Evolutionary conservation across 129 eudicot genomes (phyloP).

Genomic region (Flaveria ramosissima): DNA sequence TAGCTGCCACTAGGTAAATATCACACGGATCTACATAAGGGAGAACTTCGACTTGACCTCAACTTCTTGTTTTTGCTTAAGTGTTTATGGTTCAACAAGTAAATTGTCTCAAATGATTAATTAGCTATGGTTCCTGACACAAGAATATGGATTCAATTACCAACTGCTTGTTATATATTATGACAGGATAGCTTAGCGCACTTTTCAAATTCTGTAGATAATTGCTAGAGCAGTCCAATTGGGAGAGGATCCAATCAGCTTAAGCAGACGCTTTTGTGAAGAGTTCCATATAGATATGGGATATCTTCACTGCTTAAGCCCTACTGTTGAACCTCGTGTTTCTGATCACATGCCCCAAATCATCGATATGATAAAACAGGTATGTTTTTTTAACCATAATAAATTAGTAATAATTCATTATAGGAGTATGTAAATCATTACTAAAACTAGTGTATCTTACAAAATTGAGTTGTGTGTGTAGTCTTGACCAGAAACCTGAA

Average conservation of each 20-base stretch:
- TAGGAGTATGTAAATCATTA: not conserved
- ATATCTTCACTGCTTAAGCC: constrained; percentile 76
- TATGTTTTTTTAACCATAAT: constrained; percentile 20
- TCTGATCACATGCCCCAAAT: constrained; percentile 94
- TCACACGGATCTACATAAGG: not conserved
- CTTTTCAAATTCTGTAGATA: constrained; percentile 86
- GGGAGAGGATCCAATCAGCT: constrained; percentile 82
- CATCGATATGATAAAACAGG: constrained; percentile 85
- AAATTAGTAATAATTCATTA: not conserved
- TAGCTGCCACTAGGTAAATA: not conserved
- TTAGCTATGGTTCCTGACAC: not conserved
- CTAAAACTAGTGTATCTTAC: not conserved
- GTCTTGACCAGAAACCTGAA: not conserved
- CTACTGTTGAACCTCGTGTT: constrained; percentile 92
- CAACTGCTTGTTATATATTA: constrained; percentile 51
- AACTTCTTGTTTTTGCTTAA: constrained; percentile 10
- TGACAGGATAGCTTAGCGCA: constrained; percentile 72
- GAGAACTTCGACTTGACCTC: not conserved
- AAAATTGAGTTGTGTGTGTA: not conserved
- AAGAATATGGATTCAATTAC: constrained; percentile 28
- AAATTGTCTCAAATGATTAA: too few species aligned
- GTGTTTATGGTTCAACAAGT: not conserved
- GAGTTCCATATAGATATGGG: constrained; percentile 86
- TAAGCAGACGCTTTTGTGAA: constrained; percentile 83
- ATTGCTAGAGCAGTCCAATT: constrained; percentile 89